Evolutionary conservation across 768 basidiomycete species (phyloP), one percentile per base, ranked within the genome.

Genomic region (Tremella mesenterica): DNA sequence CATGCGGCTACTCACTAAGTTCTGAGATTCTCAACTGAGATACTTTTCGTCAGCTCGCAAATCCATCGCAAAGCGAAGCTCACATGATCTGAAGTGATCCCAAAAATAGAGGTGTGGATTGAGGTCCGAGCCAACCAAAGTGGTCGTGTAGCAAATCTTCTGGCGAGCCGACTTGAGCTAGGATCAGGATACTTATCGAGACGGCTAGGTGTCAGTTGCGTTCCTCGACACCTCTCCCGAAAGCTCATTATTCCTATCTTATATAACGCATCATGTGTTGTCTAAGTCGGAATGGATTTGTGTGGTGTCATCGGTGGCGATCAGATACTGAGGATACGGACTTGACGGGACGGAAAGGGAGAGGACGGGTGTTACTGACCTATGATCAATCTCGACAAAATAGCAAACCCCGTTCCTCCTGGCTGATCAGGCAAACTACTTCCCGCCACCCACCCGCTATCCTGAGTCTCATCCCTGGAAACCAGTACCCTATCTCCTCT

Each of bases 81-180:
- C 30, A 68, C 66, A 68, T 51, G 6, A 48, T n/a, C 39, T 68
- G 56, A 5, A 60, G 21, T 7, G 41, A 16, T 4, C 66, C 66
- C 12, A 63, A 23, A 29, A 41, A 50, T 3, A 68, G 16, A 2
- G 66, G 60, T 3, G 66, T 64, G 36, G 56, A 61, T 34, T 64
- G 60, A 4, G 66, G 56, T 16, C 66, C 66, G 5, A 68, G 52
- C 66, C 63, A 68, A 0, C 55, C 39, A 2, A 57, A 14, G 20
- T 51, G 53, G 4, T 54, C 18, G 36, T 60, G 60, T 10, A 68
- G 46, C 14, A 62, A 51, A 36, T 39, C 57, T 36, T 68, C 66
- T 10, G 66, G 66, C 31, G 44, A 38, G 6, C 66, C 66, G 2
- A 61, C 13, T 31, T 68, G 63, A 1, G 52, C 66, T 6, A 47